Conservation (phyloP, 495 filamentous ascomycete species). For the Podospora tetraspora region DNA sequence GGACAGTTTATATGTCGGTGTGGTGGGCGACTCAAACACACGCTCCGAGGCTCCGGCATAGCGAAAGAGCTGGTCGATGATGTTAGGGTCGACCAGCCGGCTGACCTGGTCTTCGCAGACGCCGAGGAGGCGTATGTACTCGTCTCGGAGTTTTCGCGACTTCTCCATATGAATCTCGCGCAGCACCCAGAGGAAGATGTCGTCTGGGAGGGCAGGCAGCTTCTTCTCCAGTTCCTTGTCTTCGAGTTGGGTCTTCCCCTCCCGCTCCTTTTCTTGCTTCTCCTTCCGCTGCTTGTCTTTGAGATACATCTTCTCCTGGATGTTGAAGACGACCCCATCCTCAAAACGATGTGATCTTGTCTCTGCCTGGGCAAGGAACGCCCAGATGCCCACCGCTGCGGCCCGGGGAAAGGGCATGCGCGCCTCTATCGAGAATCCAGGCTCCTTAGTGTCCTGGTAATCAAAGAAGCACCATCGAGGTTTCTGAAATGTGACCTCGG, state of each 20-base stretch:
- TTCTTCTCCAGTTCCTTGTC: background rate
- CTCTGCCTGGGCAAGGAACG: conserved; percentile 41
- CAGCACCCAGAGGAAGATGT: conserved; percentile 69
- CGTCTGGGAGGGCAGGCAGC: conserved; percentile 52
- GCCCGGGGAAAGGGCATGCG: conserved; percentile 31
- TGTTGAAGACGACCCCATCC: conserved; percentile 60
- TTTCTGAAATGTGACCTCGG: conserved; percentile 58
- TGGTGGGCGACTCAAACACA: conserved; percentile 12
- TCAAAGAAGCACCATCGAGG: conserved; percentile 67
- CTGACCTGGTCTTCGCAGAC: conserved; percentile 34
- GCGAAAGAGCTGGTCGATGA: conserved; percentile 37
- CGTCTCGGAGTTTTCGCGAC: conserved; percentile 55
- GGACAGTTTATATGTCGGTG: background rate
- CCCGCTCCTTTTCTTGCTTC: background rate
- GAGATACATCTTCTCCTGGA: conserved; percentile 42
- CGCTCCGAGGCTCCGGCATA: conserved; percentile 36
- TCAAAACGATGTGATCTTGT: conserved; percentile 59
- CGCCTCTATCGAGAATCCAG: conserved; percentile 27
- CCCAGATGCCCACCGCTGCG: conserved; percentile 31
- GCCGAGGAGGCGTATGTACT: conserved; percentile 52
- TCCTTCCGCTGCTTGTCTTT: background rate
- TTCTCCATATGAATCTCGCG: conserved; percentile 58
- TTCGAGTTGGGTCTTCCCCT: background rate
- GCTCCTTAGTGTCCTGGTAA: conserved; percentile 17
- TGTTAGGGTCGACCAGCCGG: conserved; percentile 33